Evolutionary conservation across 306 rosid genomes (phyloP).

Genomic region (Hippophae tibetana): DNA sequence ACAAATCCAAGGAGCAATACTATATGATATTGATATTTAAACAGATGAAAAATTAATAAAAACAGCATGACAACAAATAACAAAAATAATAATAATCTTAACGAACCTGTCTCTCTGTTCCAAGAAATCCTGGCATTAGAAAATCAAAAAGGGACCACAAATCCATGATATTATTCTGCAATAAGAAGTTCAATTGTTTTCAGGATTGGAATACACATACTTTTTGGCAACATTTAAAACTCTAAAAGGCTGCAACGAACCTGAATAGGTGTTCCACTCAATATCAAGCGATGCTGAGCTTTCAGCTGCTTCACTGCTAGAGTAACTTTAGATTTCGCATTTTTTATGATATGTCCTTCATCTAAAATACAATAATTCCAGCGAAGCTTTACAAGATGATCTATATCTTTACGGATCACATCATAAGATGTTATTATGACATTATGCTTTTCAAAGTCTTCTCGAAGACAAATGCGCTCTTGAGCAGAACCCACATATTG

Average conservation of each 20-base stretch:
- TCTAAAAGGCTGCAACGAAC: conserved; percentile 27
- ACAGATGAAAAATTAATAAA: background rate
- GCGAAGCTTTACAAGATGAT: conserved; percentile 50
- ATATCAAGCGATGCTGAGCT: conserved; percentile 86
- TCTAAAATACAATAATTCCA: conserved; percentile 95
- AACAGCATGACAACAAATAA: too few species aligned
- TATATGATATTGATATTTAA: background rate
- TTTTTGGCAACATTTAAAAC: conserved; percentile 10
- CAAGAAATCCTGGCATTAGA: conserved; percentile 98
- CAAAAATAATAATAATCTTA: too few species aligned
- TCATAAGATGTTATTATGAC: conserved; percentile 87
- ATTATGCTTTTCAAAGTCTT: conserved; percentile 61
- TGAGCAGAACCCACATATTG: conserved; percentile 90
- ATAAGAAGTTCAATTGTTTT: conserved; percentile 18
- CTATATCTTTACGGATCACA: conserved; percentile 89
- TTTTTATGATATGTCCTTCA: conserved; percentile 93
- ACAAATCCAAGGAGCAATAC: background rate
- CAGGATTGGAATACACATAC: conserved; percentile 4
- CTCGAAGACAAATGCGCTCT: conserved; percentile 59
- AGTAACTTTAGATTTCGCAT: conserved; percentile 89
- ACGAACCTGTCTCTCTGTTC: conserved; percentile 91
- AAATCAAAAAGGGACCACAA: conserved; percentile 99
- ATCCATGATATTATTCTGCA: conserved; percentile 97
- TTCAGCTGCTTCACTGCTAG: conserved; percentile 83
- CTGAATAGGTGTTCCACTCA: conserved; percentile 99